A percentile compares a stretch with the other conserved stretches of the same genome.
Evolutionary conservation across 768 basidiomycete species (phyloP).

Genomic region (Ramaria sp.): DNA sequence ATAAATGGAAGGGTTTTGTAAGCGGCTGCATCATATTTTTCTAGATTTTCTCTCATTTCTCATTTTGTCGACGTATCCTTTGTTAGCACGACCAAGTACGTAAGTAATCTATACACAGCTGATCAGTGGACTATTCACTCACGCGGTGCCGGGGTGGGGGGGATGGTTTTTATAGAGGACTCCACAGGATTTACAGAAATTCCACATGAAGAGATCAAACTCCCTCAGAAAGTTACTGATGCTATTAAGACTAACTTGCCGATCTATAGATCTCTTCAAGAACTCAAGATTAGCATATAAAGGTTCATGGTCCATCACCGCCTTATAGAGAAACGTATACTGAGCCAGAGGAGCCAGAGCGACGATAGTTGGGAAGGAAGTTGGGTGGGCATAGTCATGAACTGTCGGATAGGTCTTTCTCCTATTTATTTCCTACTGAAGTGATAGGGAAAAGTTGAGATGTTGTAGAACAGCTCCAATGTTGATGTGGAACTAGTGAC

Average conservation of each 20-base stretch:
- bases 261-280: neutral
- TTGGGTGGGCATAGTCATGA: no score
- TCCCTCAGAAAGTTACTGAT: neutral
- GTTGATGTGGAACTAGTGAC: no score
- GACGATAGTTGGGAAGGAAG: no score
- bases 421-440: no score
- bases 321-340: neutral
- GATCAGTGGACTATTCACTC: no score
- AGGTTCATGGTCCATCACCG: neutral
- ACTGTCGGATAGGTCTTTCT: no score
- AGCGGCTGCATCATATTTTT: neutral
- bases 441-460: no score
- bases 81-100: conserved; percentile 1
- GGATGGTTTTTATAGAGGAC: neutral
- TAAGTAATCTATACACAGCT: neutral
- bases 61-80: neutral
- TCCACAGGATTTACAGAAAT: conserved; percentile 3
- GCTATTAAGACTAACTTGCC: neutral
- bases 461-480: no score
- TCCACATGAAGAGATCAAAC: neutral
- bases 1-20: conserved; percentile 5
- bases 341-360: no score
- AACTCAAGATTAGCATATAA: neutral
- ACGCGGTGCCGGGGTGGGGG: no score
- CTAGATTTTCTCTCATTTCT: neutral